Evolutionary conservation across 495 filamentous ascomycete species (phyloP), one percentile per base, ranked within the genome.

Genomic region (Lentithecium fluviatile): DNA sequence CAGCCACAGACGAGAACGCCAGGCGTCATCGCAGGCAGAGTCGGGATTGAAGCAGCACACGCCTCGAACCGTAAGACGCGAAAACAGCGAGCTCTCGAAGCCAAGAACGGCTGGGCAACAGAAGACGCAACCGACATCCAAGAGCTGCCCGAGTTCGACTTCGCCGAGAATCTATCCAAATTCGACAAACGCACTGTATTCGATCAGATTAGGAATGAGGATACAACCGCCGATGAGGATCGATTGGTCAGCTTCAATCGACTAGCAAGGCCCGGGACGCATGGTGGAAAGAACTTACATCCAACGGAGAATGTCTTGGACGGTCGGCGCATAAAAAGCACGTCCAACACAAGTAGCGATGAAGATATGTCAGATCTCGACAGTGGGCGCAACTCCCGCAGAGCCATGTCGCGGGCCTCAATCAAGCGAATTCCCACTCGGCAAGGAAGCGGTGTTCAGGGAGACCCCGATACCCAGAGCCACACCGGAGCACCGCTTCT

Each of bases 61-160:
- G 45, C 56, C 1, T 64, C 57, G 4, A 71, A 70, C 38, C 62
- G 63, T 15, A 71, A 71, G 57, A 66, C 36, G 45, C 64, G 66
- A 53, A 62, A 59, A 69, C 73, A 75, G 79, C 71, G 74, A 79
- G 65, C 70, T 86, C 69, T 81, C 82, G 79, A 72, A 19, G 81
- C 82, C 21, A 79, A 87, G 61, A 95, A 88, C 75, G 94, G 91
- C 12, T 98, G 94, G 94, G 91, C 90, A 38, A 97, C 93, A 0
- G 94, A 95, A 71, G 92, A 97, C 73, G 91, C 91, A 23, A 95
- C 91, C 1, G 94, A 98, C 73, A 91, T 96, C n/a, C 93, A 96
- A 73, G 93, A 93, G 68, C 79, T 89, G 75, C 89, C 87, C 1
- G 93, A 97, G 60, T 97, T 97, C 62, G 92, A 97, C 74, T 97